Base-by-base conservation (phyloP, 73 alveolate species). In the Effrenium voratum region DNA sequence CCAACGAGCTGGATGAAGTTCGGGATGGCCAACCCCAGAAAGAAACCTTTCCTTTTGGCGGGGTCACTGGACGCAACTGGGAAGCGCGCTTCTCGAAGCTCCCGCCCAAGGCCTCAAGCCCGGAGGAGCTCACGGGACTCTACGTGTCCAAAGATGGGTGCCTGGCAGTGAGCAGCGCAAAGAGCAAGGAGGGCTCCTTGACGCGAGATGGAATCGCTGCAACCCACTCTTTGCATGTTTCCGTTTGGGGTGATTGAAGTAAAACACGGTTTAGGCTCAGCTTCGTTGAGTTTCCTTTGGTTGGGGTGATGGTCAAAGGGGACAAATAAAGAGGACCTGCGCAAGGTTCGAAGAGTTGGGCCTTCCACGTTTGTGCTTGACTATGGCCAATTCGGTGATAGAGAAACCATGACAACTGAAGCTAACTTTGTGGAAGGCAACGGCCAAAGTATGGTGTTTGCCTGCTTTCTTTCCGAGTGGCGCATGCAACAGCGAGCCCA, bases 61-160 rank as follows among this genome's bases (percentile, higher is more conserved):
- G 8, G 26, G 63, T 52, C 63, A 52, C 63, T 52, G 63, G 63
- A 52, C 63, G 8, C 63, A 12, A 8, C 63, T 52, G 63, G 19
- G 8, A 52, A 52, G 63, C 19, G 63, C 63, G 63, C 8, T 52
- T 8, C 63, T 12, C 63, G 8, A 12, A 52, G 8, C 19, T 52
- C 63, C 19, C 26, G 40, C 15, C 5, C 40, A 4, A 60, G 15
- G 91, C 63, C 19, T 16, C 84, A 86, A 83, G 24, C 28, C 44
- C 24, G 73, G 82, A 90, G 52, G 55, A 63, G 38, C 40, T 90
- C 26, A 85, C 96, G 0, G 66, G 57, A 6, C 85, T 90, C 43
- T 90, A 90, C 55, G 86, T 90, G 49, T 73, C 96, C 46, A 90
- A 46, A 46, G 96, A 90, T 13, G 96, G 96, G 41, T 34, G 55